A percentile compares a stretch with the other conserved stretches of the same genome.
Evolutionary conservation across 2,329 filamentous ascomycete genomes (phyloP).

Genomic region (Corniculantispora saksenae): DNA sequence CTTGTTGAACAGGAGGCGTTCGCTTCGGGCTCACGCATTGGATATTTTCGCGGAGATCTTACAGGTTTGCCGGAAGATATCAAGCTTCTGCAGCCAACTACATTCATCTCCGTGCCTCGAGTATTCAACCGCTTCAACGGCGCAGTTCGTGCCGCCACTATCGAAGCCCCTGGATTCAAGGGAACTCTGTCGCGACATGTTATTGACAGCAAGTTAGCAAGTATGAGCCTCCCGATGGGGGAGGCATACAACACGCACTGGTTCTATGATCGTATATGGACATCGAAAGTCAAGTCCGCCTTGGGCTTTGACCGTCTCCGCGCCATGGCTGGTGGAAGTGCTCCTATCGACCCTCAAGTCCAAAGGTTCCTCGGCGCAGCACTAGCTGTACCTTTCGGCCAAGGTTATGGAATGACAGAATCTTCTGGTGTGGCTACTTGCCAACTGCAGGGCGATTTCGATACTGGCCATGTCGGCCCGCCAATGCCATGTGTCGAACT

Average conservation of each 20-base stretch:
- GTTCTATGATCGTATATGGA: constrained; percentile 86
- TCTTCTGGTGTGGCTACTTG: constrained; percentile 77
- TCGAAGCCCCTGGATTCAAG: constrained; percentile 77
- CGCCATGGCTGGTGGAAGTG: constrained; percentile 83
- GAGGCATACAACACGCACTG: constrained; percentile 78
- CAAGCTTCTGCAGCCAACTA: constrained; percentile 80
- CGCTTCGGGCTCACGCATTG: constrained; percentile 71
- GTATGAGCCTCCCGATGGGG: constrained; percentile 68
- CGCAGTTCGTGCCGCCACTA: constrained; percentile 75
- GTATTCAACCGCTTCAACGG: constrained; percentile 89
- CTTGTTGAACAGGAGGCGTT: constrained; percentile 77
- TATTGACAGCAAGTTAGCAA: constrained; percentile 76
- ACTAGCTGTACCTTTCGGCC: constrained; percentile 74
- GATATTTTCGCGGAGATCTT: constrained; percentile 94
- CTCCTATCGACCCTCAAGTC: constrained; percentile 83
- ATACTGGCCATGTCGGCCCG: constrained; percentile 78
- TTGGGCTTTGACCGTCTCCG: constrained; percentile 75
- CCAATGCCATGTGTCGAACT: constrained; percentile 68
- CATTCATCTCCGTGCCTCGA: constrained; percentile 85
- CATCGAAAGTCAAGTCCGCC: constrained; percentile 79
- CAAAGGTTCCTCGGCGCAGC: constrained; percentile 87
- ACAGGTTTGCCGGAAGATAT: constrained; percentile 85
- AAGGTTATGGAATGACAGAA: constrained; percentile 94
- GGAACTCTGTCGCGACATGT: constrained; percentile 80
- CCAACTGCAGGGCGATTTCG: constrained; percentile 70